Percentiles rank a stretch among this genome's conserved stretches.
phyloP scores from a whole-genome alignment of 2,329 filamentous ascomycete genomes.

The Huntiella decipiens region DNA sequence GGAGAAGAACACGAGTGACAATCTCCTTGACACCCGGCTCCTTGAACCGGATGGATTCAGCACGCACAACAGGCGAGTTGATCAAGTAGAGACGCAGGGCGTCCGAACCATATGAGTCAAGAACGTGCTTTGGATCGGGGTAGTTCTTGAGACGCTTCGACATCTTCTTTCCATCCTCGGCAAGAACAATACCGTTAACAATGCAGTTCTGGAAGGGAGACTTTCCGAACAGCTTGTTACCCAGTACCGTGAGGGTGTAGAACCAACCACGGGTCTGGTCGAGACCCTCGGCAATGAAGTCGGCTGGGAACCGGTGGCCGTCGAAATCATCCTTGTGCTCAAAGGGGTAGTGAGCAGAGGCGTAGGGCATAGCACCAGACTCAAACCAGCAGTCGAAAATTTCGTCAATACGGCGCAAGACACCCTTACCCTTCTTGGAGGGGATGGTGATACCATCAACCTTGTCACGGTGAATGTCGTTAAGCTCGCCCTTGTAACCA shows the following conservation, averaged over 20 bases:
- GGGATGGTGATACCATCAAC: constrained; percentile 16
- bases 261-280: constrained; percentile 18
- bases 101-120: constrained; percentile 15
- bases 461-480: constrained; percentile 15
- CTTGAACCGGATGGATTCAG: constrained; percentile 16
- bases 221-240: constrained; percentile 14
- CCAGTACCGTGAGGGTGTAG: constrained; percentile 16
- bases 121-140: constrained; percentile 13
- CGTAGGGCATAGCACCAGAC: constrained; percentile 16
- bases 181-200: constrained; percentile 16
- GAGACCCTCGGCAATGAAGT: constrained; percentile 16
- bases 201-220: constrained; percentile 16
- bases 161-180: constrained; percentile 17
- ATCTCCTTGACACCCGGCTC: constrained; percentile 15
- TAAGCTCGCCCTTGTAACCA: constrained; percentile 14
- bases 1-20: constrained; percentile 15
- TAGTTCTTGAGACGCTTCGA: constrained; percentile 17
- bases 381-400: constrained; percentile 17
- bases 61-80: constrained; percentile 16
- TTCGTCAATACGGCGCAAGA: constrained; percentile 15
- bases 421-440: constrained; percentile 15
- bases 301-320: constrained; percentile 14
- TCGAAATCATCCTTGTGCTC: constrained; percentile 14
- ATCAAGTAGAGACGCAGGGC: constrained; percentile 16
- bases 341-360: constrained; percentile 15